These are phyloP conservation scores for Rhodosporidiobolus odoratus DNA, from an alignment of 768 basidiomycete species.

Conservation along the genomic window DNA sequence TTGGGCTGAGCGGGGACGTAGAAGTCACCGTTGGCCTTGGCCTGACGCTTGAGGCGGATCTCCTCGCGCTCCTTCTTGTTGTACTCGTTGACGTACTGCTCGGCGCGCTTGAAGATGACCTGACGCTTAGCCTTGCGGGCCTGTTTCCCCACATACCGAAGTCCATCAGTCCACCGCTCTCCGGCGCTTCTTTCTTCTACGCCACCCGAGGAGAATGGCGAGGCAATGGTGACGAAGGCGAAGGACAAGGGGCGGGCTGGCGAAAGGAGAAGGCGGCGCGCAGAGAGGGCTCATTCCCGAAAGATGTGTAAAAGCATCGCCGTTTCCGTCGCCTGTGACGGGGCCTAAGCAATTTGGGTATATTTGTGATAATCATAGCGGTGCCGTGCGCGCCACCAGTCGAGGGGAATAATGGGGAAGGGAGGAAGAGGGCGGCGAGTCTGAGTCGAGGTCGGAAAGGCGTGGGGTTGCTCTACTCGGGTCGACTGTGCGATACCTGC, in stretches of 20 bases:
- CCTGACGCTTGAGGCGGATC: slow-evolving; percentile 87
- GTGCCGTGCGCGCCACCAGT: neutral
- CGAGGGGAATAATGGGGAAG: neutral
- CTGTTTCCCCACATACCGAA: slow-evolving; percentile 50
- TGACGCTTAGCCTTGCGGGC: slow-evolving; percentile 84
- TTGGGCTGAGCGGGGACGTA: slow-evolving; percentile 96
- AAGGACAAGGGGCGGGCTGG: no score
- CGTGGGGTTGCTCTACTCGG: neutral
- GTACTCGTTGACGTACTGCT: slow-evolving; percentile 97
- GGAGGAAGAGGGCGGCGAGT: neutral
- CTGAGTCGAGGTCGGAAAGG: neutral
- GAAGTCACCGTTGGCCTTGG: slow-evolving; percentile 86
- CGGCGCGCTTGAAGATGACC: slow-evolving; percentile 98
- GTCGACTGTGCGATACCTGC: neutral
- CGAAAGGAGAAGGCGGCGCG: neutral
- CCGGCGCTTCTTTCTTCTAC: neutral
- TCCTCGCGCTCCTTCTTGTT: slow-evolving; percentile 87
- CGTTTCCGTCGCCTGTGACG: slow-evolving; percentile 32
- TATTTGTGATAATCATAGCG: slow-evolving; percentile 47
- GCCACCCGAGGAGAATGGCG: neutral
- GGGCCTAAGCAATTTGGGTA: slow-evolving; percentile 48
- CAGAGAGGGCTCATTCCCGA: slow-evolving; percentile 47
- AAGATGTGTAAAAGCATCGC: slow-evolving; percentile 45
- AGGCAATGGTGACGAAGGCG: neutral
- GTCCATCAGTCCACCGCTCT: neutral